Percentiles rank a stretch among this genome's conserved stretches.
phyloP scores from a whole-genome alignment of 2,329 filamentous ascomycete genomes.

The Colletotrichum destructivum region DNA sequence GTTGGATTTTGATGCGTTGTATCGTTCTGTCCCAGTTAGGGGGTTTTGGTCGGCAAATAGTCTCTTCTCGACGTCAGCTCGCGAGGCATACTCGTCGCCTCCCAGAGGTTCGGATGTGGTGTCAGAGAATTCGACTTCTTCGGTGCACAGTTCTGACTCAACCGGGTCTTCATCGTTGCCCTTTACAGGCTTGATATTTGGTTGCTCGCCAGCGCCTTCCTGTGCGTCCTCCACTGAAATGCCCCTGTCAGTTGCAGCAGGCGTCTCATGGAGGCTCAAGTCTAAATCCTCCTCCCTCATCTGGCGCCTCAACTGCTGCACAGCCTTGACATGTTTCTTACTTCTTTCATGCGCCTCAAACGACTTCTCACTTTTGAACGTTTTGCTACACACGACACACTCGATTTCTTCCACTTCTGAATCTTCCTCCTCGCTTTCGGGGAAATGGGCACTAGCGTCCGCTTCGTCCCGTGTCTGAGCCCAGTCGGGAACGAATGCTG shows the following conservation, averaged over 20 bases:
- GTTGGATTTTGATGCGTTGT: not conserved
- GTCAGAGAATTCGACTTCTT: constrained; percentile 2
- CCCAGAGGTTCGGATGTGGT: not conserved
- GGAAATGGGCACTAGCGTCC: constrained; percentile 68
- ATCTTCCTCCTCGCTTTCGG: constrained; percentile 66
- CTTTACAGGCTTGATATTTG: not conserved
- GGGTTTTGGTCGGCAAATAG: constrained; percentile 4
- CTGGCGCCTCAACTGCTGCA: constrained; percentile 83
- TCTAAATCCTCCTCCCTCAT: constrained; percentile 86
- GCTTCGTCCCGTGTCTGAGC: constrained; percentile 72
- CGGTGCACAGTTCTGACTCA: not conserved
- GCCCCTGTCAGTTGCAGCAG: not conserved
- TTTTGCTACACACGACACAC: constrained; percentile 84
- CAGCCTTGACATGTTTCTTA: constrained; percentile 93
- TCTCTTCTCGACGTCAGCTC: constrained; percentile 36
- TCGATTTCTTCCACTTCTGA: constrained; percentile 74
- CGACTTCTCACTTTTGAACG: constrained; percentile 93
- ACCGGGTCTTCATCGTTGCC: not conserved
- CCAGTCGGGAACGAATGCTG: constrained; percentile 82
- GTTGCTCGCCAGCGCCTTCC: constrained; percentile 1
- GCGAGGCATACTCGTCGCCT: constrained; percentile 41
- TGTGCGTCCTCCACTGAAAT: constrained; percentile 20
- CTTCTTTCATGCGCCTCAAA: constrained; percentile 94
- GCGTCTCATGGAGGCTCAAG: constrained; percentile 52
- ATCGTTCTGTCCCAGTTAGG: too few relatives aligned